Conservation (phyloP, 805 yeast genomes). For the Wickerhamiella dianesei region DNA sequence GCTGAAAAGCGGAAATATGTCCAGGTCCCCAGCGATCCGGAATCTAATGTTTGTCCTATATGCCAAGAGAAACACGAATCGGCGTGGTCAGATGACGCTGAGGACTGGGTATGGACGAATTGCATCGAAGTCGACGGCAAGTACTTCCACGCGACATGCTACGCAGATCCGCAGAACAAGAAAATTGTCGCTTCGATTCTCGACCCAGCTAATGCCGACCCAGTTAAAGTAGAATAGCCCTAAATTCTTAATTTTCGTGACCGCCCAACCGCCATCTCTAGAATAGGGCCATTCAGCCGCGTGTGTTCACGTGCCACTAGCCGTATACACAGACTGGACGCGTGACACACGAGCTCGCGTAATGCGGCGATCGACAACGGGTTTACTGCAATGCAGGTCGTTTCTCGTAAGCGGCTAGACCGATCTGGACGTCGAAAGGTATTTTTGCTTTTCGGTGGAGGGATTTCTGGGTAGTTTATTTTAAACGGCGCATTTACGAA, state of each 20-base stretch:
- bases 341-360: not conserved
- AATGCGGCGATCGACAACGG: not conserved
- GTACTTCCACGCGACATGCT: constrained; percentile 55
- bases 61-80: constrained; percentile 54
- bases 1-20: constrained; percentile 34
- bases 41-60: constrained; percentile 49
- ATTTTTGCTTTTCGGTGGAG: no score
- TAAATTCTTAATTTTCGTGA: not conserved
- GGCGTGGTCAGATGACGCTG: constrained; percentile 57
- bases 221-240: not conserved
- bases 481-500: no score
- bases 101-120: constrained; percentile 74
- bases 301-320: not conserved
- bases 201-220: no score
- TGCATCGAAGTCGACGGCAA: constrained; percentile 38
- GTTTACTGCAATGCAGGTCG: not conserved
- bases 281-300: no score
- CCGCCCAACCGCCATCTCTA: not conserved
- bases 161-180: constrained; percentile 41
- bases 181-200: constrained; percentile 13
- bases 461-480: no score
- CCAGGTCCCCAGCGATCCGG: constrained; percentile 50
- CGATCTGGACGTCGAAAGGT: no score
- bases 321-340: not conserved
- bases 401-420: not conserved